phyloP scores from a whole-genome alignment of 2,329 filamentous ascomycete species.

The Microcera coccophila region DNA sequence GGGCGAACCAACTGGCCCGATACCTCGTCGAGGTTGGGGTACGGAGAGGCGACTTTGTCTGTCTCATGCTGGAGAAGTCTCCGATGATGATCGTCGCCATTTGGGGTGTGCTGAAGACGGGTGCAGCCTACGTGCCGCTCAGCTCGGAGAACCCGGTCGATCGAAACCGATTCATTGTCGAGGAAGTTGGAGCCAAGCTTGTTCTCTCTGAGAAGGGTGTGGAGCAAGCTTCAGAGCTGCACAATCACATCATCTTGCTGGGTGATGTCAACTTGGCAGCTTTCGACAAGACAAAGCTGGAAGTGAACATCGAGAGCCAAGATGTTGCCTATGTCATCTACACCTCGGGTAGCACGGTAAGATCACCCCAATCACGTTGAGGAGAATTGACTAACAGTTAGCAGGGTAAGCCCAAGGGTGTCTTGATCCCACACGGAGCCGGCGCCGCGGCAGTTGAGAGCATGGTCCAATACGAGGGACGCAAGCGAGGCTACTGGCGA shows the following conservation, averaged over 20 bases:
- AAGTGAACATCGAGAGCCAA: too few relatives aligned
- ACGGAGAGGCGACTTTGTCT: constrained; percentile 4
- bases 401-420: constrained; percentile 14
- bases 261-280: too few relatives aligned
- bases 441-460: constrained; percentile 15
- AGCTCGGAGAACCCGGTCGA: constrained; percentile 18
- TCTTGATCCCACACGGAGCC: constrained; percentile 14
- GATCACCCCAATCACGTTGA: too few relatives aligned
- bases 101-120: constrained; percentile 16
- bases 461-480: constrained; percentile 12
- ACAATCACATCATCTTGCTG: too few relatives aligned
- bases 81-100: constrained; percentile 15
- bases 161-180: constrained; percentile 18
- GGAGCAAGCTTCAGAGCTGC: too few relatives aligned
- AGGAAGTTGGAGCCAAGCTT: constrained; percentile 12
- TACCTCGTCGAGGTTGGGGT: constrained; percentile 1
- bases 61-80: constrained; percentile 16
- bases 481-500: constrained; percentile 3
- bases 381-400: too few relatives aligned
- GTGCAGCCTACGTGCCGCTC: constrained; percentile 18
- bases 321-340: constrained; percentile 13
- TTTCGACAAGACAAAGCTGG: too few relatives aligned
- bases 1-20: constrained; percentile 3
- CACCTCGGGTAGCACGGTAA: constrained; percentile 8
- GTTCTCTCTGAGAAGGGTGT: constrained; percentile 9